Conservation (phyloP, 768 basidiomycete species). For the Lactarius hengduanensis region DNA sequence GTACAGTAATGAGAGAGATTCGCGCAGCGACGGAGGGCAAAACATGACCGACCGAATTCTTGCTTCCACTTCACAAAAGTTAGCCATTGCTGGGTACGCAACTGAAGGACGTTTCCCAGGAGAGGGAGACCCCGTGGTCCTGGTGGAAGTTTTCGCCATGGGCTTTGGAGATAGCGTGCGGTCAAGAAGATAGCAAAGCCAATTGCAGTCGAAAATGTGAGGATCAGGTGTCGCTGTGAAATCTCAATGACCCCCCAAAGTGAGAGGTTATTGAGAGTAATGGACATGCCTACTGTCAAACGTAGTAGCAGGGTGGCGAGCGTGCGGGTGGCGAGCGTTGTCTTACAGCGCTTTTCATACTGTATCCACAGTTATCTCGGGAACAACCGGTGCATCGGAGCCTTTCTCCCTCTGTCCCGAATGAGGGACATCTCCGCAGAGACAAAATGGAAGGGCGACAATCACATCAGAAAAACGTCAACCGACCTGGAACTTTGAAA, state of each 20-base stretch:
- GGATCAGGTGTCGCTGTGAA: neutral
- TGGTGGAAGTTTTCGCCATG: slow-evolving; percentile 26
- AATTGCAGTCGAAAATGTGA: neutral
- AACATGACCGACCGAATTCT: slow-evolving; percentile 15
- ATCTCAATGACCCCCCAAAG: neutral
- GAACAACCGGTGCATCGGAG: too few species aligned
- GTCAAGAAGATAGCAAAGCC: neutral
- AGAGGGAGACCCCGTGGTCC: slow-evolving; percentile 26
- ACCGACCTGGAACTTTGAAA: too few species aligned
- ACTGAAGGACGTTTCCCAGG: slow-evolving; percentile 16
- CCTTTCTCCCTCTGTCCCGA: too few species aligned
- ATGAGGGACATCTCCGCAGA: too few species aligned
- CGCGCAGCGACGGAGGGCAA: neutral
- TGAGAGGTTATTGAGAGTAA: neutral
- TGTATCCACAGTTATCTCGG: too few species aligned
- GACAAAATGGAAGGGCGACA: too few species aligned
- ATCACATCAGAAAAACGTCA: too few species aligned
- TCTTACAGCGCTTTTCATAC: too few species aligned
- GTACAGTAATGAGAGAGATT: slow-evolving; percentile 1
- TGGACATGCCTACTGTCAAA: neutral
- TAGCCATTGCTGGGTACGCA: slow-evolving; percentile 26
- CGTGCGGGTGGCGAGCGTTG: too few species aligned
- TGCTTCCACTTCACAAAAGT: slow-evolving; percentile 24
- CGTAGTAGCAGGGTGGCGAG: too few species aligned
- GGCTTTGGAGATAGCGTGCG: slow-evolving; percentile 23